A percentile compares a stretch with the other conserved stretches of the same genome.
phyloP scores from a whole-genome alignment of 2,329 filamentous ascomycete genomes.

The Ceratocystiopsis minuta region DNA sequence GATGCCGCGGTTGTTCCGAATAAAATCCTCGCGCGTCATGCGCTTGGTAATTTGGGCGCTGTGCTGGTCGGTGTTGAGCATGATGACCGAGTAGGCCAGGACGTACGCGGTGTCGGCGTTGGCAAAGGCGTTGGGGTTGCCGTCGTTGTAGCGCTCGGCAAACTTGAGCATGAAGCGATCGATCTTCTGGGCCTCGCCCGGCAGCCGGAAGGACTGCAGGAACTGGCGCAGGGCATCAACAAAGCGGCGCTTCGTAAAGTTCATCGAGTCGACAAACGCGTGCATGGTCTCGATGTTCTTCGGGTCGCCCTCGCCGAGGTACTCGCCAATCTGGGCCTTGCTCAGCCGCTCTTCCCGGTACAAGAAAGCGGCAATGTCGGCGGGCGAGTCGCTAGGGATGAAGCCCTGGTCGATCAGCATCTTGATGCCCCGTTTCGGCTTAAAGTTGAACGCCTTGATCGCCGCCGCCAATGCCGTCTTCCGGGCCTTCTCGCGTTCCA shows the following conservation, averaged over 20 bases:
- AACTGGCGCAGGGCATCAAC: conserved; percentile 85
- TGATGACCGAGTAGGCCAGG: conserved; percentile 87
- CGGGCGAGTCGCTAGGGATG: conserved; percentile 58
- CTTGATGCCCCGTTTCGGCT: conserved; percentile 87
- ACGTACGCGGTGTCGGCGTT: conserved; percentile 98
- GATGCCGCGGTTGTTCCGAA: conserved; percentile 97
- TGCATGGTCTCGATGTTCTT: conserved; percentile 97
- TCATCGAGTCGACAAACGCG: conserved; percentile 88
- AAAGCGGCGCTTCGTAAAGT: conserved; percentile 79
- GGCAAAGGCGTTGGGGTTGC: conserved; percentile 92
- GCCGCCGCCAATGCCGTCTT: conserved; percentile 87
- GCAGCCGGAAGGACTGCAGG: conserved; percentile 82
- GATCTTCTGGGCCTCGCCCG: conserved; percentile 95
- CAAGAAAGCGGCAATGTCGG: conserved; percentile 73
- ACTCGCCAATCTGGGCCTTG: conserved; percentile 87
- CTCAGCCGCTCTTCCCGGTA: conserved; percentile 67
- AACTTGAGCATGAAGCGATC: conserved; percentile 99
- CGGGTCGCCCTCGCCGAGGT: conserved; percentile 78
- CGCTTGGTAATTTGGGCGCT: conserved; percentile 66
- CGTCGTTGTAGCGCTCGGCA: conserved; percentile 83
- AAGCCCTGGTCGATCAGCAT: conserved; percentile 69
- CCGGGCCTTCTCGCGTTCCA: conserved; percentile 87
- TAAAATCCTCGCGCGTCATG: conserved; percentile 95
- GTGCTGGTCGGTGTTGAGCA: conserved; percentile 94
- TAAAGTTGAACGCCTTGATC: conserved; percentile 89